Evolutionary conservation across 2,329 filamentous ascomycete genomes (phyloP).

Genomic region (Talaromyces sp.): DNA sequence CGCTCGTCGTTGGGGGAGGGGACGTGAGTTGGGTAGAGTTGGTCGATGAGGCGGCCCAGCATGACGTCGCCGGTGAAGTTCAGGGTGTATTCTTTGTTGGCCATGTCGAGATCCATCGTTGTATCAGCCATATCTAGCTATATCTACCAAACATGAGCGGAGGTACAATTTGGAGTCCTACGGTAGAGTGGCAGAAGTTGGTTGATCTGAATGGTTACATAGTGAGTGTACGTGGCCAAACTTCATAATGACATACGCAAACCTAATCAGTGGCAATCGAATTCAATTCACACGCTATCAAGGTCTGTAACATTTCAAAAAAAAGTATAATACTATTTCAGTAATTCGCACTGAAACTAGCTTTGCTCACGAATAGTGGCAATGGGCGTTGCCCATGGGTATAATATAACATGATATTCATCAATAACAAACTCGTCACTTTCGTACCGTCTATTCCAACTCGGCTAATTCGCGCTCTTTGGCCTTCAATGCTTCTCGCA

Average conservation of each 20-base stretch:
- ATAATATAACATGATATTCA: slow-evolving; percentile 1
- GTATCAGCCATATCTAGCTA: not conserved
- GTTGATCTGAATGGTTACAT: not conserved
- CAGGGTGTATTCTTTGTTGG: slow-evolving; percentile 28
- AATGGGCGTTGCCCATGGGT: not conserved
- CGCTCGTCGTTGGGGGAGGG: slow-evolving; percentile 28
- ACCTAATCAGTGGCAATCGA: not conserved
- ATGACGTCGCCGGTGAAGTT: slow-evolving; percentile 43
- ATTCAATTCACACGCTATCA: not conserved
- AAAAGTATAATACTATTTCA: not conserved
- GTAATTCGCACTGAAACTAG: not conserved
- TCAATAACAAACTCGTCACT: not conserved
- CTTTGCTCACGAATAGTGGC: not conserved
- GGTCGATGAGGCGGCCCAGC: slow-evolving; percentile 44
- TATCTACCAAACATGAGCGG: not conserved
- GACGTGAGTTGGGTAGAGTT: slow-evolving; percentile 38
- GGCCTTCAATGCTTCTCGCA: slow-evolving; percentile 68
- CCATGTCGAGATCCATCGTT: not conserved
- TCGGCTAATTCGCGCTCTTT: slow-evolving; percentile 72
- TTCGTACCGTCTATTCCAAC: slow-evolving; percentile 32
- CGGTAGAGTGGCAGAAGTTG: not conserved
- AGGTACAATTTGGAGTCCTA: not conserved
- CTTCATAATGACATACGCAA: not conserved
- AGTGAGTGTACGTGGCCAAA: not conserved
- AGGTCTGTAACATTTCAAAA: not conserved